Base-by-base conservation (phyloP, 225 moss, liverwort and hornwort species). In the Physcomitrium patens region DNA sequence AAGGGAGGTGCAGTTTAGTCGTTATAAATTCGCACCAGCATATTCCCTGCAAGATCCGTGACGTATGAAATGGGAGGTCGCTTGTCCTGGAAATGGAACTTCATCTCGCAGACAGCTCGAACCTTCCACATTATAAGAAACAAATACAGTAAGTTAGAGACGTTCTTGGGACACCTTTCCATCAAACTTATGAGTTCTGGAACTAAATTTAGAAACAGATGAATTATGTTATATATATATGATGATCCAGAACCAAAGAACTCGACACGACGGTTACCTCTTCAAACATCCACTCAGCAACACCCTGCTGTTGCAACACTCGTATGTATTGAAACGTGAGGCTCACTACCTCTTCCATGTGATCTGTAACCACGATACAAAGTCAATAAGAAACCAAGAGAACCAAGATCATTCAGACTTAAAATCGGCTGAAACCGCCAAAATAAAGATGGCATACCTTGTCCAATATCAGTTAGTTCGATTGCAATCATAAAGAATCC, bases 41-140 rank as follows among this genome's bases (percentile, higher is more conserved):
- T 90, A 64, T 86, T 84, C 44, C 81, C 84, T 68, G 90, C 88
- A 69, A 93, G 88, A 70, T 72, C 76, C 17, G 88, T 81, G 46
- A 84, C 90, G 64, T 89, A 93, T 73, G 76, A 73, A 49, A 93
- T 76, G 15, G 90, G 90, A 69, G 92, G 80, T 72, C 62, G 81
- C 72, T 93, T 93, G 83, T 93, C 92, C 76, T 93, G 88, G 50
- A 88, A 93, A 75, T 93, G 88, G 56, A 93, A 93, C 78, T 90
- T 88, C 88, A 90, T 88, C 59, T 93, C 90, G 68, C 86, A 93
- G 45, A 93, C 92, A 77, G 88, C 88, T 69, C 80, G 81, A 50
- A 91, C 86, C 91, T 91, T 70, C 11, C 17, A 70, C 17, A 63
- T 31, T 23, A 59, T 51, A 9, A 51, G 17, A 60, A 20, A 12